Evolutionary conservation across 208 protist genomes (phyloP), one percentile per base, ranked within the genome.

Genomic region (Trypanosoma melophagium): DNA sequence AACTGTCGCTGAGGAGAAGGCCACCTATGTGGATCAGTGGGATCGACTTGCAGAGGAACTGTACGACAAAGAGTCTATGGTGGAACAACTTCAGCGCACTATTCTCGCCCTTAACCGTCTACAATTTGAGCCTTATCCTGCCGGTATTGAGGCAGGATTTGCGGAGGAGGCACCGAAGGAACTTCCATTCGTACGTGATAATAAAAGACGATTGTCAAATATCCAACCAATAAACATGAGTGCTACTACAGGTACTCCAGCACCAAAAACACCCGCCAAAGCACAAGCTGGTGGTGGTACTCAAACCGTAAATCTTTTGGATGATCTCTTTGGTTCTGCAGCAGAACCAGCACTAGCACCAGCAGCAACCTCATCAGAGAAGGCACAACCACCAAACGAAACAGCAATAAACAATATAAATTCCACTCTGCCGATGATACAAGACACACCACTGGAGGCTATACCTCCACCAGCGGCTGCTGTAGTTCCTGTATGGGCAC

Each of bases 121-220:
- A 16, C 89, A 95, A 72, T 92, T 87, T 75, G 84, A 85, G 49
- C 89, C 89, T 3, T 95, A 95, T 72, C 86, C 76, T 3, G 84
- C 89, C 4, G 89, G 86, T 35, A 69, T 81, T 28, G 89, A 95
- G 66, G 77, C 78, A 1, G 84, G 81, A 54, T 81, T 85, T 69
- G 76, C 84, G 74, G 81, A 91, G 64, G 79, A 83, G 16, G 79
- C 88, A 42, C 89, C 89, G 4, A 90, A 84, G 63, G 79, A 91
- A 70, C 76, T 95, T n/a, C 64, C 70, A 19, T 95, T 95, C 74
- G 72, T 95, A 17, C 63, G 60, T 38, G 72, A 92, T 54, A 95
- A 95, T 66, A 81, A 84, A 71, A 68, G 82, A 61, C 82, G 74
- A 21, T 72, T 81, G 16, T 52, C 55, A 24, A 85, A 80, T 58